phyloP scores from a whole-genome alignment of 495 filamentous ascomycete species.

The Friedmanniomyces endolithicus region DNA sequence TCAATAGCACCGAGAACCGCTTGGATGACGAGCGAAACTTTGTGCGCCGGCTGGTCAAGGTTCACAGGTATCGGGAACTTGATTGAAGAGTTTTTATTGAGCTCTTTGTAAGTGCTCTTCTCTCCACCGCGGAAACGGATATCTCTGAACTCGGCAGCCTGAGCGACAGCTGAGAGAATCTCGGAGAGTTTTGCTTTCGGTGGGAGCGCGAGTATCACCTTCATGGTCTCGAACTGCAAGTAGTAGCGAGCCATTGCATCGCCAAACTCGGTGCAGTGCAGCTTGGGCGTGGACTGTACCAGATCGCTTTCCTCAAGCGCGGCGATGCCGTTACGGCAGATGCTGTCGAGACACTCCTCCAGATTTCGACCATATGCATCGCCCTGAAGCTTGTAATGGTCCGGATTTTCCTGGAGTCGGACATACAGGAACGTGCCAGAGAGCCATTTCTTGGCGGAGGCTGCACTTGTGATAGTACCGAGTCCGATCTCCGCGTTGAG shows the following conservation, averaged over 20 bases:
- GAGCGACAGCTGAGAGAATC: constrained; percentile 52
- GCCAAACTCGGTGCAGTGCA: constrained; percentile 66
- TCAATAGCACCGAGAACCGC: constrained; percentile 65
- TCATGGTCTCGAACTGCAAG: constrained; percentile 85
- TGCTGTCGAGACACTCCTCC: constrained; percentile 61
- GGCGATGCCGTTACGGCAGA: constrained; percentile 68
- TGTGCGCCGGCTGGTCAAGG: constrained; percentile 59
- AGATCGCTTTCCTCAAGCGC: constrained; percentile 52
- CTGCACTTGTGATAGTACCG: constrained; percentile 57
- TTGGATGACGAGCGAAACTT: constrained; percentile 79
- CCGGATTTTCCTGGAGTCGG: constrained; percentile 65
- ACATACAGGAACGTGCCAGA: constrained; percentile 78
- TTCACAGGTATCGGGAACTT: constrained; percentile 73
- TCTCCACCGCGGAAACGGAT: constrained; percentile 64
- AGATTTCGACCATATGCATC: constrained; percentile 41
- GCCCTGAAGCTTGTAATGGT: constrained; percentile 61
- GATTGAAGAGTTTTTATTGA: constrained; percentile 64
- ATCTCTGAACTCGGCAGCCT: constrained; percentile 69
- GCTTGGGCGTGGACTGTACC: constrained; percentile 34
- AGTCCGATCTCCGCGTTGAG: constrained; percentile 88
- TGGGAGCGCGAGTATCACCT: constrained; percentile 51
- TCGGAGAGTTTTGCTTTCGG: constrained; percentile 49
- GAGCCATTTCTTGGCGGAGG: constrained; percentile 73
- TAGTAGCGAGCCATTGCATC: constrained; percentile 90
- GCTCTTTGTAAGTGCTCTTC: constrained; percentile 61